Base-by-base conservation (phyloP, 768 basidiomycete species). In the Rubroboletus pulcherrimus region DNA sequence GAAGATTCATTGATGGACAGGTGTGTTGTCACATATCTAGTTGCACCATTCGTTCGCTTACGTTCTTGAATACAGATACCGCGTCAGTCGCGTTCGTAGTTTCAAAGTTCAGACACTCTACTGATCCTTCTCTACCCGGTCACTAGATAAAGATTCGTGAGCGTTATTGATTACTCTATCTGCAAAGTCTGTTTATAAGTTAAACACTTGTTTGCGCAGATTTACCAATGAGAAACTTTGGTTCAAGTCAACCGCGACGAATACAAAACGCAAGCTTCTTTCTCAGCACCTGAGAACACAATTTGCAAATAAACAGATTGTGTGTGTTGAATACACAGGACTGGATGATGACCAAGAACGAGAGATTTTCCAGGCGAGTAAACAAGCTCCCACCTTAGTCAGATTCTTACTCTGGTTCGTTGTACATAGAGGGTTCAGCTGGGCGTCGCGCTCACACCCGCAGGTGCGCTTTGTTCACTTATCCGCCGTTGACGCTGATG, bases 301-400 rank as follows among this genome's bases (percentile, higher is more conserved):
- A 42, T 82, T 80, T 57, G 53, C 71, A 37, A 73, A 75, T 49
- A 79, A 76, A 56, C 77, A 78, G 52, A 74, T 83, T 14, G 74
- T 75, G 10, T 82, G 78, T 53, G 75, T 81, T 1, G 84, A 85
- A 62, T 86, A 86, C 58, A 67, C 71, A 3, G 73, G 74, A 17
- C 64, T 86, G 40, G 73, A 68, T 0, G 66, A 66, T 7, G 77
- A 81, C 48, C 78, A 81, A 63, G 89, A 88, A 60, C 77, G 85
- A 30, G 87, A 86, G 62, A 82, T 87, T 26, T 90, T 87, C 58
- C 77, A 81, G 73, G 82, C 75, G 58, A 40, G 73, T 56, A 34
- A 51, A 11, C 29, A 38, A 19, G 12, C 42, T 48, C 29, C 17
- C 14, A 37, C 33, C 4, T 49, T 34, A 5, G 14, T 43, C 37